phyloP scores from a whole-genome alignment of 2,329 filamentous ascomycete species.

The Calycina marina region DNA sequence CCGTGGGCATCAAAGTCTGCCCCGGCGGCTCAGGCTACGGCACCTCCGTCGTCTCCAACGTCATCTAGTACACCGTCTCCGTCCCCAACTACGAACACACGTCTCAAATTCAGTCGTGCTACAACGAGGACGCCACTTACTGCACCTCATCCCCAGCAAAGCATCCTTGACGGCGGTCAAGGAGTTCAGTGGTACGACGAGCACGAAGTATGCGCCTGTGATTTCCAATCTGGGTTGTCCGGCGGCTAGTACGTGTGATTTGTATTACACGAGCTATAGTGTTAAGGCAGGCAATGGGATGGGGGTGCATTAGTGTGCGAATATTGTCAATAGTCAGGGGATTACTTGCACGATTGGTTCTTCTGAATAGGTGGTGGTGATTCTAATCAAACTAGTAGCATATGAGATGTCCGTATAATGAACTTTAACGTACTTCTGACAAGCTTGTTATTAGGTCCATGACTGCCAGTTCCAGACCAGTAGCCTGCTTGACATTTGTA shows the following conservation, averaged over 20 bases:
- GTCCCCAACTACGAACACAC: slow-evolving; percentile 28
- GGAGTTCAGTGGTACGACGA: slow-evolving; percentile 26
- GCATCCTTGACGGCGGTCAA: slow-evolving; percentile 24
- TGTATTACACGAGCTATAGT: slow-evolving; percentile 22
- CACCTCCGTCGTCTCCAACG: slow-evolving; percentile 26
- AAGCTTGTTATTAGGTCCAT: too few relatives aligned
- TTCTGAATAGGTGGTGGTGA: slow-evolving; percentile 21
- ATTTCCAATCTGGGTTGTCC: slow-evolving; percentile 27
- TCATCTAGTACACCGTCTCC: slow-evolving; percentile 26
- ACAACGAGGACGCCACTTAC: slow-evolving; percentile 24
- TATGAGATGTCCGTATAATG: too few relatives aligned
- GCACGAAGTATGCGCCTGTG: slow-evolving; percentile 22
- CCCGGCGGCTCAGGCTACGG: slow-evolving; percentile 25
- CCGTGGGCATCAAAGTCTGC: slow-evolving; percentile 32
- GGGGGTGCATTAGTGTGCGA: slow-evolving; percentile 23
- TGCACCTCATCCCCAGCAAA: slow-evolving; percentile 24
- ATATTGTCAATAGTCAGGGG: slow-evolving; percentile 22
- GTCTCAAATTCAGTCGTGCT: slow-evolving; percentile 32
- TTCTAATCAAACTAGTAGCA: too few relatives aligned
- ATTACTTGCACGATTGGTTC: slow-evolving; percentile 23
- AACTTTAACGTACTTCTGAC: too few relatives aligned
- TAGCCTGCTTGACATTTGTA: too few relatives aligned
- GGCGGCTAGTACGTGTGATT: slow-evolving; percentile 24
- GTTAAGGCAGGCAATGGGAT: slow-evolving; percentile 23
- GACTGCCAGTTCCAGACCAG: too few relatives aligned